Evolutionary conservation across 1,139 yeast species (phyloP).

Genomic region (Taphrina pruni): DNA sequence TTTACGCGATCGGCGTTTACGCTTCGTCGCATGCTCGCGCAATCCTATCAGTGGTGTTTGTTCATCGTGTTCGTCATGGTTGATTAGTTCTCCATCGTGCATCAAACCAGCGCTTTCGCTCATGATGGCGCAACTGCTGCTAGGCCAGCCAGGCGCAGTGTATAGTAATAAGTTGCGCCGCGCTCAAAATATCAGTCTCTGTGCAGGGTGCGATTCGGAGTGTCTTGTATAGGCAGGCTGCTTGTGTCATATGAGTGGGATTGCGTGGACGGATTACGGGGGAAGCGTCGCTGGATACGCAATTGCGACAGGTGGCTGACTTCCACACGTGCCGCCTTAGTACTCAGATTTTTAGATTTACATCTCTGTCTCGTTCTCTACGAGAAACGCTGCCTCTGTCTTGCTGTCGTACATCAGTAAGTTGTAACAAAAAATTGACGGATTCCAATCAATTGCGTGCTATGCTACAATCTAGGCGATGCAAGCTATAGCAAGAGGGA

Average conservation of each 20-base stretch:
- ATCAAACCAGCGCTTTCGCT: neutral
- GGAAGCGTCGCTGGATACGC: neutral
- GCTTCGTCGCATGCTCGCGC: neutral
- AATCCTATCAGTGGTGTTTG: slow-evolving; percentile 7
- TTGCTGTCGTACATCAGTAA: too few relatives aligned
- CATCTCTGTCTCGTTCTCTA: neutral
- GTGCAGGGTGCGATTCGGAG: neutral
- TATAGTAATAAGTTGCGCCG: neutral
- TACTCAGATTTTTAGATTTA: too few relatives aligned
- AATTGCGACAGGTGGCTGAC: neutral
- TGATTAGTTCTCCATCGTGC: neutral
- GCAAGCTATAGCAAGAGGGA: too few relatives aligned
- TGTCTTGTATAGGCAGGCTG: neutral
- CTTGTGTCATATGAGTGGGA: neutral
- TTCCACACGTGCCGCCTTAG: neutral
- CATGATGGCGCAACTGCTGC: neutral
- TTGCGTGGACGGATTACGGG: slow-evolving; percentile 1
- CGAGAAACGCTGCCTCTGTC: neutral
- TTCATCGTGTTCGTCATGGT: neutral
- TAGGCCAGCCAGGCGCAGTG: too few relatives aligned
- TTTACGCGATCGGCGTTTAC: slow-evolving; percentile 7
- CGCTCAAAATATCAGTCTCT: neutral
- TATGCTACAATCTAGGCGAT: too few relatives aligned
- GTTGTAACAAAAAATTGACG: too few relatives aligned
- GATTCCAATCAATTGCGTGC: too few relatives aligned